phyloP scores from a whole-genome alignment of 495 filamentous ascomycete genomes.

The Chaetomidium leptoderma region DNA sequence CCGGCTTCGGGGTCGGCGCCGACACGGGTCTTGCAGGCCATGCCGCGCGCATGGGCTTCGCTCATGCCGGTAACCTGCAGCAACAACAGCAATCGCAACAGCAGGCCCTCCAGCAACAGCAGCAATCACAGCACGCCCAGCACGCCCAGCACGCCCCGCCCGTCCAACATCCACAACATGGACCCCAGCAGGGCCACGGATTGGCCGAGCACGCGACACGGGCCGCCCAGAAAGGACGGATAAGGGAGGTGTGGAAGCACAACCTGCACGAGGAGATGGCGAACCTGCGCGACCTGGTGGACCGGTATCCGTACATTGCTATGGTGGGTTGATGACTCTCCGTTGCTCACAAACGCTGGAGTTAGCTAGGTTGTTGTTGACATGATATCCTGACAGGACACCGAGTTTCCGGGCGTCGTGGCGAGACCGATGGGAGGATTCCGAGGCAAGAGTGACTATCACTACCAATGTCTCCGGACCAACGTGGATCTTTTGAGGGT shows the following conservation, averaged over 20 bases:
- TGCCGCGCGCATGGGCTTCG: slow-evolving; percentile 81
- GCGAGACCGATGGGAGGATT: slow-evolving; percentile 92
- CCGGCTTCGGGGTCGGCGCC: slow-evolving; percentile 56
- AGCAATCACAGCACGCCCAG: slow-evolving; percentile 38
- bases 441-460: slow-evolving; percentile 90
- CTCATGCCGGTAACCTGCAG: slow-evolving; percentile 70
- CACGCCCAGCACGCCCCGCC: slow-evolving; percentile 28
- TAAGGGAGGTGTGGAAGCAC: slow-evolving; percentile 91
- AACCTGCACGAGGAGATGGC: slow-evolving; percentile 91
- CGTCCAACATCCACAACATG: slow-evolving; percentile 36
- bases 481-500: slow-evolving; percentile 97
- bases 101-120: slow-evolving; percentile 36
- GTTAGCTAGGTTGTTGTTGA: too few species aligned
- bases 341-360: too few species aligned
- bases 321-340: slow-evolving; percentile 75
- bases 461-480: slow-evolving; percentile 94
- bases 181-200: slow-evolving; percentile 49
- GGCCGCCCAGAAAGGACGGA: slow-evolving; percentile 58
- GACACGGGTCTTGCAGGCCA: slow-evolving; percentile 85
- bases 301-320: slow-evolving; percentile 88
- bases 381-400: slow-evolving; percentile 59
- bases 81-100: slow-evolving; percentile 50
- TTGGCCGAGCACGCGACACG: slow-evolving; percentile 41
- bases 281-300: slow-evolving; percentile 69
- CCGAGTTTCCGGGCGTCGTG: slow-evolving; percentile 95